Conservation (phyloP, 2,329 filamentous ascomycete genomes). For the Fusarium zealandicum region DNA sequence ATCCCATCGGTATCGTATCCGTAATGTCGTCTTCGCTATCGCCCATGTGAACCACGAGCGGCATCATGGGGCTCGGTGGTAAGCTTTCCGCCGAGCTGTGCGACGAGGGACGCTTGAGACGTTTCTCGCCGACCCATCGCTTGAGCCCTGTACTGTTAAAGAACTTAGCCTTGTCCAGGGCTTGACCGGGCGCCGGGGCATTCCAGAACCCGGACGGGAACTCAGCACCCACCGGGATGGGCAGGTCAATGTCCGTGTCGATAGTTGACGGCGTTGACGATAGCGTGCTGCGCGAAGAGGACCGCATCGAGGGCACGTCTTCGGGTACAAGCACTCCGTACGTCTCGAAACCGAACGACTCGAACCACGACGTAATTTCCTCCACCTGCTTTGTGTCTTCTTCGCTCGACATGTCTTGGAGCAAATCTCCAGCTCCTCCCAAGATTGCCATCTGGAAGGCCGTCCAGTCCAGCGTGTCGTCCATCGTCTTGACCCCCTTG, state of each 20-base stretch:
- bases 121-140: constrained; percentile 49
- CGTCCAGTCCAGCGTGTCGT: constrained; percentile 66
- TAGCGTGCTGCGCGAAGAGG: constrained; percentile 36
- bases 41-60: constrained; percentile 52
- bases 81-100: constrained; percentile 48
- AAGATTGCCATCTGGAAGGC: constrained; percentile 71
- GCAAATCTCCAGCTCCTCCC: constrained; percentile 62
- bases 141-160: constrained; percentile 43
- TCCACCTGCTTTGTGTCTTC: constrained; percentile 54
- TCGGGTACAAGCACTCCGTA: constrained; percentile 50
- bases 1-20: constrained; percentile 62
- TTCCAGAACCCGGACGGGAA: constrained; percentile 47
- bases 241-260: constrained; percentile 47
- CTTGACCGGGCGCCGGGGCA: constrained; percentile 31
- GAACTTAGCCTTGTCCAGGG: constrained; percentile 45
- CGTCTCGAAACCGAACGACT: constrained; percentile 56
- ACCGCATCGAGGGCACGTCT: constrained; percentile 27
- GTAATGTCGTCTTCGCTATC: constrained; percentile 44
- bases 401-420: constrained; percentile 51
- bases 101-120: constrained; percentile 43
- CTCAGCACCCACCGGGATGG: constrained; percentile 49
- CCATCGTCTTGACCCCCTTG: constrained; percentile 49
- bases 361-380: constrained; percentile 60
- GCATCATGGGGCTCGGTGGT: constrained; percentile 59
- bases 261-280: constrained; percentile 43